Evolutionary conservation across 2,329 filamentous ascomycete genomes (phyloP).

Genomic region (Aureobasidium leucospermi): DNA sequence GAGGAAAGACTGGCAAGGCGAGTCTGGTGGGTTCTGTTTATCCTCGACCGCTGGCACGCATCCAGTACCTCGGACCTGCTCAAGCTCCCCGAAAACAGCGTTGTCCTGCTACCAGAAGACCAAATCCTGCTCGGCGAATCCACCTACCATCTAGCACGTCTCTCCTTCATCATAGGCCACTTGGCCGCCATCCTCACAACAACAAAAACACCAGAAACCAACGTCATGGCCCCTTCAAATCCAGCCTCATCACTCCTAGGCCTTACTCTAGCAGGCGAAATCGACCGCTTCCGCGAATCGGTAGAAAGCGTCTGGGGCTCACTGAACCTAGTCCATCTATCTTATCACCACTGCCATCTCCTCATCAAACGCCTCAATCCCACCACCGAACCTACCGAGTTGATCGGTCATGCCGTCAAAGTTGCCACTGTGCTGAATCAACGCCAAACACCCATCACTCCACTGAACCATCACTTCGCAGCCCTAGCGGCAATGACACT

Average conservation of each 20-base stretch:
- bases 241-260: conserved; percentile 39
- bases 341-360: conserved; percentile 63
- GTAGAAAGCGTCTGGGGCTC: conserved; percentile 47
- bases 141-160: conserved; percentile 58
- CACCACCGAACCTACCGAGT: conserved; percentile 47
- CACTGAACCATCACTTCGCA: conserved; percentile 61
- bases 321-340: conserved; percentile 56
- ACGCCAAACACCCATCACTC: conserved; percentile 50
- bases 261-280: conserved; percentile 47
- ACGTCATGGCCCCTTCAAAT: conserved; percentile 36
- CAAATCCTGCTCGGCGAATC: conserved; percentile 54
- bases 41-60: conserved; percentile 67
- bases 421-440: conserved; percentile 52
- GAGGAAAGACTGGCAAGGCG: conserved; percentile 56
- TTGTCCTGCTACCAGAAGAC: conserved; percentile 54
- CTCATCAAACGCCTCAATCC: conserved; percentile 55
- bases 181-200: conserved; percentile 42
- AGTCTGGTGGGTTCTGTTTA: conserved; percentile 65
- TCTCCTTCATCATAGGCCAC: conserved; percentile 52
- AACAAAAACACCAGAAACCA: conserved; percentile 37
- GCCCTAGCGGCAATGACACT: conserved; percentile 55
- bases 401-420: conserved; percentile 54
- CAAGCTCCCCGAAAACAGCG: conserved; percentile 55
- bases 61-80: conserved; percentile 57
- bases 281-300: conserved; percentile 60